phyloP scores from a whole-genome alignment of 73 alveolate species.

The Uronychia setigera region DNA sequence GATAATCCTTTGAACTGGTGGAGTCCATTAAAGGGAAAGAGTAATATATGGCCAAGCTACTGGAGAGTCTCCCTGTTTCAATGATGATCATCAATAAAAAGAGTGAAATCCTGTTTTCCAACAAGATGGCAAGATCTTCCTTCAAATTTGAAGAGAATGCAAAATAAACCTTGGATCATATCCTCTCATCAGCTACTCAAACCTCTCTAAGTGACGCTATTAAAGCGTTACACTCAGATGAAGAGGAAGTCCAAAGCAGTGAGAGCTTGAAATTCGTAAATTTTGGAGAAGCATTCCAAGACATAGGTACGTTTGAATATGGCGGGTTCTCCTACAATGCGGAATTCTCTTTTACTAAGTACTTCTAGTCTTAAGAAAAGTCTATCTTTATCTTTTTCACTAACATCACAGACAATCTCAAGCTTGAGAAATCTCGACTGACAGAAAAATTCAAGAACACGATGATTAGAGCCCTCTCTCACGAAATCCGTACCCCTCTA shows the following conservation, averaged over 20 bases:
- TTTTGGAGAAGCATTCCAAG: no score
- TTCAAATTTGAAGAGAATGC: background rate
- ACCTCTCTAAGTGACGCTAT: no score
- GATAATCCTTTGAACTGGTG: background rate
- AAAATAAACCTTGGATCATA: no score
- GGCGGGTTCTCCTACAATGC: background rate
- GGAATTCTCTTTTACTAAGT: background rate
- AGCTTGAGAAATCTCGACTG: background rate
- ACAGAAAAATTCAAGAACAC: background rate
- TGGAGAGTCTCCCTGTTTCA: background rate
- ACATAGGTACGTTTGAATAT: no score
- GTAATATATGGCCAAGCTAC: background rate
- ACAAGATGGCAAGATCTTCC: background rate
- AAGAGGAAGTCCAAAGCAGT: no score
- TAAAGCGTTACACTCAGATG: no score
- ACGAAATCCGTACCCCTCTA: background rate
- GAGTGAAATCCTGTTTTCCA: background rate
- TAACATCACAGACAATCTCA: background rate
- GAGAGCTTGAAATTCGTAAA: no score
- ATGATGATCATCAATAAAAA: background rate
- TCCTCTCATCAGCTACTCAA: no score
- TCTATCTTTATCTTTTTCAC: background rate
- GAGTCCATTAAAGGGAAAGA: background rate
- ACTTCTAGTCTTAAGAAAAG: background rate
- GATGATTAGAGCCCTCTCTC: background rate